A percentile compares a stretch with the other conserved stretches of the same genome.
Conservation (phyloP, 1,284 basidiomycete species). For the Abortiporus biennis region DNA sequence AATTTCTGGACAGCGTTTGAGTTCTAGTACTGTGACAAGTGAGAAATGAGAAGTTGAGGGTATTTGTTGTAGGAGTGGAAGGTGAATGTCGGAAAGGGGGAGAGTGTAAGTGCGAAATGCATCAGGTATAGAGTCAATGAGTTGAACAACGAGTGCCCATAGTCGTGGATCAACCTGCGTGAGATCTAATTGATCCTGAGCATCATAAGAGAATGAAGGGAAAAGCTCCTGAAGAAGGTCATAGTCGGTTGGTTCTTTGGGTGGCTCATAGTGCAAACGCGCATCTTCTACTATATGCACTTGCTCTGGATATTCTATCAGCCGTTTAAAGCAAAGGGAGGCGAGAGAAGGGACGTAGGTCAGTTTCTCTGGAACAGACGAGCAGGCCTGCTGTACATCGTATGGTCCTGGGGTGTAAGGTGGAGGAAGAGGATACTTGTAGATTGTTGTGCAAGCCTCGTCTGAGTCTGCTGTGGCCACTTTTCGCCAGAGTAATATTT, state of each 20-base stretch:
- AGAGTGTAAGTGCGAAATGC: slow-evolving; percentile 36
- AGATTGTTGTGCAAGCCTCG: slow-evolving; percentile 31
- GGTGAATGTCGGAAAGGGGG: slow-evolving; percentile 44
- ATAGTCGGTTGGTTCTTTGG: slow-evolving; percentile 16
- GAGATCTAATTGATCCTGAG: slow-evolving; percentile 22
- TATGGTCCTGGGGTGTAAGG: slow-evolving; percentile 22
- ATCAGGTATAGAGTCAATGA: slow-evolving; percentile 47
- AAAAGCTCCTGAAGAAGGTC: slow-evolving; percentile 34
- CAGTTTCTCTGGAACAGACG: not conserved
- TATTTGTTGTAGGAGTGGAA: slow-evolving; percentile 53
- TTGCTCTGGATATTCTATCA: slow-evolving; percentile 32
- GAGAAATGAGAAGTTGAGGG: slow-evolving; percentile 48
- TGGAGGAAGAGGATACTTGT: slow-evolving; percentile 24
- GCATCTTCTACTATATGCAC: slow-evolving; percentile 25
- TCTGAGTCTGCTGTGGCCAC: slow-evolving; percentile 21
- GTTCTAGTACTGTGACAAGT: slow-evolving; percentile 54
- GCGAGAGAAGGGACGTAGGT: slow-evolving; percentile 35
- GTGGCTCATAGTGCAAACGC: slow-evolving; percentile 24
- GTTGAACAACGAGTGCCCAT: slow-evolving; percentile 55
- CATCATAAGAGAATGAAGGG: slow-evolving; percentile 16
- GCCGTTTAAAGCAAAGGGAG: slow-evolving; percentile 31
- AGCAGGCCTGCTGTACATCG: slow-evolving; percentile 9
- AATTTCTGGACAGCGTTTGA: slow-evolving; percentile 44
- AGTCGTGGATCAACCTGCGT: slow-evolving; percentile 43
- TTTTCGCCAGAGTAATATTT: slow-evolving; percentile 25